A percentile compares a stretch with the other conserved stretches of the same genome.
phyloP scores from a whole-genome alignment of 2,329 filamentous ascomycete species.

The Sclerotinia spermophila region DNA sequence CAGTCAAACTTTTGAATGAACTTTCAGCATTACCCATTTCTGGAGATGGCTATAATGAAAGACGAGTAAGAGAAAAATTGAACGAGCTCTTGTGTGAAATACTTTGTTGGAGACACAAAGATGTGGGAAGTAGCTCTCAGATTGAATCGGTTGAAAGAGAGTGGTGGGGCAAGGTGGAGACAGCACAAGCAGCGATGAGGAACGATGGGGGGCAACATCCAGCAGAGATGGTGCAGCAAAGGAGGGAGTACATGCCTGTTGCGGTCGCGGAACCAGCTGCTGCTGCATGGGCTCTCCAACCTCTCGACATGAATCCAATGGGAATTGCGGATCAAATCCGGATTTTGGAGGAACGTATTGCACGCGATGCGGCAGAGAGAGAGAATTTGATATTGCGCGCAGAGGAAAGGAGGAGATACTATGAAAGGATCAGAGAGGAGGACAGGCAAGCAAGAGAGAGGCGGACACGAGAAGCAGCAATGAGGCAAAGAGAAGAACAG shows the following conservation, averaged over 20 bases:
- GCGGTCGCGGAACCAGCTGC: neutral
- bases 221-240: neutral
- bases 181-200: neutral
- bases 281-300: neutral
- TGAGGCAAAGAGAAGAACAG: neutral
- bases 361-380: neutral
- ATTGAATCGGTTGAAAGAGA: neutral
- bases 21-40: neutral
- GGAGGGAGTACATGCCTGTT: neutral
- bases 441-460: neutral
- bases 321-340: too few relatives aligned
- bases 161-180: neutral
- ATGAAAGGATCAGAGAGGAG: neutral
- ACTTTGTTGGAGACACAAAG: neutral
- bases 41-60: neutral
- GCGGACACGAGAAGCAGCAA: neutral
- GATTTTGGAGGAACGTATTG: neutral
- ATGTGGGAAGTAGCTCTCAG: neutral
- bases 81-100: neutral
- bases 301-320: neutral
- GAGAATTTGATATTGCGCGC: neutral
- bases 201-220: neutral
- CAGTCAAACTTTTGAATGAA: neutral
- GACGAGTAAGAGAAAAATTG: neutral
- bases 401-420: neutral